Evolutionary conservation across 75 land plant species (phyloP), one percentile per base, ranked within the genome.

Genomic region (Ceratopteris richardii): DNA sequence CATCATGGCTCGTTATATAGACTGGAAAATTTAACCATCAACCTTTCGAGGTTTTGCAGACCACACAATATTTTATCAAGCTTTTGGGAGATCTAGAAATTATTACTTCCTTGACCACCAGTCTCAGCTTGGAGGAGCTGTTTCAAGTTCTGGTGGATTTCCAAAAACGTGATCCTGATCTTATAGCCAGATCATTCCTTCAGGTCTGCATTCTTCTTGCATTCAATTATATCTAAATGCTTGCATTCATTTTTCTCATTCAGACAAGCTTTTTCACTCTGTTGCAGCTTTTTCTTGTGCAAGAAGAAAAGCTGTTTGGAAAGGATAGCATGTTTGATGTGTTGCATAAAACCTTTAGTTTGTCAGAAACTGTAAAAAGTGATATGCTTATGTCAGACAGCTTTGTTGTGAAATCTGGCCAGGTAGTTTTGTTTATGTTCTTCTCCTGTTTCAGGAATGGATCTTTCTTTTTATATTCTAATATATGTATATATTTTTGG

Each of bases 301-400:
- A 90, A 68, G 90, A 86, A 73, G 95, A 84, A 31, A 94, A 90
- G 73, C 77, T 94, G 13, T 82, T 81, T 74, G 96, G 99, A 4
- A 54, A 73, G 26, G 85, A 89, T 60, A 52, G 65, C 56, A 61
- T 90, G 21, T 65, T 69, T 69, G 68, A 78, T 50, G 82, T 82
- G 18, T 77, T 94, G 16, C 70, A 57, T 57, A 77, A 56, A 66
- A 83, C 82, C 44, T 60, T 84, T 11, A 71, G 58, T 50, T 43
- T 86, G 60, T 81, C 87, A 22, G 75, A 77, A 26, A 37, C 54
- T 27, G 19, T 64, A 14, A 77, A 59, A 31, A 77, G 65, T 58
- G 66, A 63, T 62, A 81, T 79, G 19, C 56, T 74, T 44, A 80
- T 69, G 44, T 77, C 75, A 47, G 69, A 75, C 66, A 81, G 80